Evolutionary conservation across 176 grass and related monocot species (phyloP).

Genomic region (Phyllostachys edulis): DNA sequence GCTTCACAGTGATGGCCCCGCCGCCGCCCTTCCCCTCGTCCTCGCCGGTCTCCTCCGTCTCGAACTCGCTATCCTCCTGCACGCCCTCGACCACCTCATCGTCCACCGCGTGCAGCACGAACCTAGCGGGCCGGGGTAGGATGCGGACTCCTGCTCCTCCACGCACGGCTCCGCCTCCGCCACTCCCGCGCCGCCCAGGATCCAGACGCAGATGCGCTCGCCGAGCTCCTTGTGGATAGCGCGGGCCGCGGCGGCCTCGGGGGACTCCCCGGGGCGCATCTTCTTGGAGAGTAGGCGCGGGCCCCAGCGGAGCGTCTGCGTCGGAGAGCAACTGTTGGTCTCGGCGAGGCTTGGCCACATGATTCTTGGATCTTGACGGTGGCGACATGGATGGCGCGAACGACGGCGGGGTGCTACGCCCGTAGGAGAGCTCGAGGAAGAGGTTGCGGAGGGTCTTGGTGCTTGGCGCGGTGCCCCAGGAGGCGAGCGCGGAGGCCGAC

Average conservation of each 20-base stretch:
- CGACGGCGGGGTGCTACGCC: not conserved
- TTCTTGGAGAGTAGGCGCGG: constrained; percentile 75
- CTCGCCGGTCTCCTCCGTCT: constrained; percentile 81
- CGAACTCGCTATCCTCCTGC: constrained; percentile 73
- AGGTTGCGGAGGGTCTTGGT: constrained; percentile 80
- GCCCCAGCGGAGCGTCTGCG: constrained; percentile 53
- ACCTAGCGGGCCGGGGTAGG: constrained; percentile 70
- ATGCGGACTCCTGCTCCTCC: constrained; percentile 70
- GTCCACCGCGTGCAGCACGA: too few species aligned
- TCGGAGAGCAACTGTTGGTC: constrained; percentile 84
- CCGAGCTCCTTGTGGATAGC: constrained; percentile 77
- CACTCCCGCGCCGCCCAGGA: constrained; percentile 40
- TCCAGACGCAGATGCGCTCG: constrained; percentile 41
- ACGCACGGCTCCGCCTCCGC: constrained; percentile 37
- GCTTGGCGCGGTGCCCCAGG: constrained; percentile 66
- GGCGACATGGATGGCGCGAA: constrained; percentile 75
- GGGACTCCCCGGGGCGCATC: constrained; percentile 66
- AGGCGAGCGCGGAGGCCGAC: constrained; percentile 36
- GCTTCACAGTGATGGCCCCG: constrained; percentile 52
- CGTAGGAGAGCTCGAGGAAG: too few species aligned
- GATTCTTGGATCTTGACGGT: constrained; percentile 63
- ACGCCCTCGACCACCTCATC: constrained; percentile 54
- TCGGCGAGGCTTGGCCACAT: constrained; percentile 56
- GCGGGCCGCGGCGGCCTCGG: constrained; percentile 59
- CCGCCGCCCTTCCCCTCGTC: constrained; percentile 36